Evolutionary conservation across 192 early-diverging fungal genomes (phyloP), one percentile per base, ranked within the genome.

Genomic region (Funneliformis mosseae): DNA sequence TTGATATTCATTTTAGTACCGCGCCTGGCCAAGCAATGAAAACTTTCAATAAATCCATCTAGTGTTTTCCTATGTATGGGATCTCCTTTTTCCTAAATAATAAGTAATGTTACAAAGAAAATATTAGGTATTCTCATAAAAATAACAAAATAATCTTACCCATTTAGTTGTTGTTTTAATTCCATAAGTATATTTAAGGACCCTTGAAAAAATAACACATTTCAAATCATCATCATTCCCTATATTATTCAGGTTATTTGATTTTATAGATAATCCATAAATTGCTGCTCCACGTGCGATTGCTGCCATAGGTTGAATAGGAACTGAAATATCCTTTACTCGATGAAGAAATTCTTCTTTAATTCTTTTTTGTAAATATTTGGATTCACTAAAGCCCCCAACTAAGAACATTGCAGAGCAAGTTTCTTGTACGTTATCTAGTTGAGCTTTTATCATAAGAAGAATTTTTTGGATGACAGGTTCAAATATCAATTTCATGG

Each of bases 311-410:
- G 86, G 84, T 66, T 85, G 83, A 41, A 82, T 81, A 27, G 89
- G 89, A n/a, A 88, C 86, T 9, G 86, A 88, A 25, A 90, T 81
- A 18, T 86, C 23, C 5, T 82, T 82, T 2, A 86, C 82, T 10
- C 82, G 81, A 43, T 76, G 45, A 14, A 79, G 77, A 83, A 88
- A 88, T 60, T 87, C 83, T 68, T 88, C 68, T 39, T 86, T 84
- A 21, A 88, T 83, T 28, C 85, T 85, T 48, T 85, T 85, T 62
- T 84, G 84, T 18, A 90, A 64, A 74, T 90, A 90, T 11, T 85
- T 85, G 9, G 87, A 88, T 1, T 85, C 84, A 18, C 89, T 87
- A 79, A 90, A 90, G 1, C 89, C 89, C 77, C 89, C 89, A n/a
- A 88, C 88, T 50, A 90, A 63, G 41, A 90, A 87, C 46, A 90